Conservation (phyloP, 352 stramenopile genomes). For the Plasmopara halstedii region DNA sequence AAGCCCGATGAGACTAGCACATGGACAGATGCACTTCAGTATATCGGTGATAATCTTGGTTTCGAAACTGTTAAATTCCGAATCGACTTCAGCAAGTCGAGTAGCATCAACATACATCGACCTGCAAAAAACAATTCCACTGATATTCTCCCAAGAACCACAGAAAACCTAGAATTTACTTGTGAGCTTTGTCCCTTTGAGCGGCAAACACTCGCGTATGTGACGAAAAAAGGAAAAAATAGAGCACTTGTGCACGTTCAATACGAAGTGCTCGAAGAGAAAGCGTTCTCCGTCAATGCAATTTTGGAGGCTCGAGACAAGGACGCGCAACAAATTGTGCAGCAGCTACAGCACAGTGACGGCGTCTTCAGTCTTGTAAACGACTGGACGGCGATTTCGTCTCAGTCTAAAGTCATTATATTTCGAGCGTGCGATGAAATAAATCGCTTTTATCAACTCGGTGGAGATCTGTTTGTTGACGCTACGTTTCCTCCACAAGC, state of each 20-base stretch:
- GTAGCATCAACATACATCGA: conserved; percentile 26
- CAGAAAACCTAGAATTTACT: conserved; percentile 14
- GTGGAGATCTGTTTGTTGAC: conserved; percentile 33
- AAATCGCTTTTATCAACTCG: conserved; percentile 27
- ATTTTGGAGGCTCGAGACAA: conserved; percentile 4
- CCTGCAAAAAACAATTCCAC: neutral
- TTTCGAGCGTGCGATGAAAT: conserved; percentile 23
- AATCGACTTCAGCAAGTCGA: conserved; percentile 39
- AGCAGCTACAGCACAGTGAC: conserved; percentile 7
- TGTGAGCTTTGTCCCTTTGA: conserved; percentile 31
- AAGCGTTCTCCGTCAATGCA: conserved; percentile 6
- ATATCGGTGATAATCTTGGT: conserved; percentile 35
- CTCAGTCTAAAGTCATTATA: conserved; percentile 1
- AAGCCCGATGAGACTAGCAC: neutral
- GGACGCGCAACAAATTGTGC: neutral
- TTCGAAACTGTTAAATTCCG: conserved; percentile 27
- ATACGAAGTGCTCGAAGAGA: conserved; percentile 15
- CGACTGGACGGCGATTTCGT: conserved; percentile 10
- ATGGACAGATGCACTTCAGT: conserved; percentile 25
- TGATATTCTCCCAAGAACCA: conserved; percentile 1
- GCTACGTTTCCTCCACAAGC: conserved; percentile 17
- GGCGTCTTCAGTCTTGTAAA: conserved; percentile 8
- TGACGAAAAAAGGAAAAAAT: conserved; percentile 15
- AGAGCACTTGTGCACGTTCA: conserved; percentile 42
- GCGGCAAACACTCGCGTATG: conserved; percentile 21